A percentile compares a stretch with the other conserved stretches of the same genome.
Evolutionary conservation across 1,139 yeast species (phyloP).

Genomic region (Zygosaccharomyces sapae): DNA sequence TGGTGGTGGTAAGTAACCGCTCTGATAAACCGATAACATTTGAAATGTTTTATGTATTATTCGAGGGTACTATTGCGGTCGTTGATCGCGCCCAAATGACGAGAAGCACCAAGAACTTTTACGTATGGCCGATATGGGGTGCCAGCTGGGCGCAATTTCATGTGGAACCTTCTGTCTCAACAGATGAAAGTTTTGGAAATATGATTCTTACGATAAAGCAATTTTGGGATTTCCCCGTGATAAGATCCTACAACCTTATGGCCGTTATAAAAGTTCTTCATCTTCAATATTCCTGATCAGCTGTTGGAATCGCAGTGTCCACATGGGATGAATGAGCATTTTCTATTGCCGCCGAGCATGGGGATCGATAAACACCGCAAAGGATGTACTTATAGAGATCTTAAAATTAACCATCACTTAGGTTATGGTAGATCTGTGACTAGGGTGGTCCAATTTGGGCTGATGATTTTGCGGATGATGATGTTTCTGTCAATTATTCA

Average conservation of each 20-base stretch:
- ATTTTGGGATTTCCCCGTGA: constrained; percentile 50
- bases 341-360: constrained; percentile 60
- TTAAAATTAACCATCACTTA: constrained; percentile 32
- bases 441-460: constrained; percentile 41
- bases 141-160: constrained; percentile 43
- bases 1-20: constrained; percentile 44
- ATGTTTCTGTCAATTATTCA: constrained; percentile 27
- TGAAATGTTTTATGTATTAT: constrained; percentile 54
- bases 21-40: constrained; percentile 44
- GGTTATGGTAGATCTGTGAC: constrained; percentile 42
- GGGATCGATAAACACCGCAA: constrained; percentile 49
- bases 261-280: constrained; percentile 59
- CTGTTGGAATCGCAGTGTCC: constrained; percentile 56
- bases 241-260: constrained; percentile 48
- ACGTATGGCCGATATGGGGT: constrained; percentile 42
- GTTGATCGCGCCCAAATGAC: constrained; percentile 33
- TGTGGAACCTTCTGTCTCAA: constrained; percentile 36
- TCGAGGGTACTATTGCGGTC: constrained; percentile 44
- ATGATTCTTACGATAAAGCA: constrained; percentile 50
- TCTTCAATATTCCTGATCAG: constrained; percentile 57
- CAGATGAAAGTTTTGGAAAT: constrained; percentile 39
- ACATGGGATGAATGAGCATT: constrained; percentile 52
- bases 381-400: constrained; percentile 34
- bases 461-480: constrained; percentile 36
- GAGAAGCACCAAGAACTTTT: constrained; percentile 37